phyloP scores from a whole-genome alignment of 345 rosid genomes.

The Laguncularia racemosa region DNA sequence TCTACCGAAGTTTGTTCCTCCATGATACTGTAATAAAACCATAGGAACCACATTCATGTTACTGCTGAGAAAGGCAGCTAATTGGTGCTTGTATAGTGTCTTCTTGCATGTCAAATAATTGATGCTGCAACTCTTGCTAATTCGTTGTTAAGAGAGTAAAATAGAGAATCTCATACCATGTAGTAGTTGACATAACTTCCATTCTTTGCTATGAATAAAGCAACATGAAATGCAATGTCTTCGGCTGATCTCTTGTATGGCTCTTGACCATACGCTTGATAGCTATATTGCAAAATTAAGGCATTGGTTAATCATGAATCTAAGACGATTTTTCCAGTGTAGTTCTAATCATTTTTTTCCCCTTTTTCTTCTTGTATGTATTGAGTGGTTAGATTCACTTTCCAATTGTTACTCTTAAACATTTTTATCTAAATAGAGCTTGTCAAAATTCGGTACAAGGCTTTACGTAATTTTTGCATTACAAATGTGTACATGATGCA shows the following conservation, averaged over 20 bases:
- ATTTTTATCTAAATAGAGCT: too few species aligned
- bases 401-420: too few species aligned
- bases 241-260: slow-evolving; percentile 41
- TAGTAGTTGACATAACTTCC: slow-evolving; percentile 87
- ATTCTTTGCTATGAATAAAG: slow-evolving; percentile 57
- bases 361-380: too few species aligned
- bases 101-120: too few species aligned
- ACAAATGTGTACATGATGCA: too few species aligned
- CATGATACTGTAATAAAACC: slow-evolving; percentile 50
- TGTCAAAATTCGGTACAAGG: too few species aligned
- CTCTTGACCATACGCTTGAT: slow-evolving; percentile 54
- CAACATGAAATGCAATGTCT: slow-evolving; percentile 76
- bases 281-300: slow-evolving; percentile 25
- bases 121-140: too few species aligned
- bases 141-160: not conserved
- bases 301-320: not conserved
- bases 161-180: slow-evolving; percentile 44
- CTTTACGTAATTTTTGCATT: too few species aligned
- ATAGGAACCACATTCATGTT: not conserved
- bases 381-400: too few species aligned
- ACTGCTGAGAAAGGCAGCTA: not conserved
- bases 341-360: too few species aligned
- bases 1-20: slow-evolving; percentile 86
- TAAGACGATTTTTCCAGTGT: too few species aligned
- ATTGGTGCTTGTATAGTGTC: not conserved